Base-by-base conservation (phyloP, 148 eudicot species). In the Dianthus caryophyllus region DNA sequence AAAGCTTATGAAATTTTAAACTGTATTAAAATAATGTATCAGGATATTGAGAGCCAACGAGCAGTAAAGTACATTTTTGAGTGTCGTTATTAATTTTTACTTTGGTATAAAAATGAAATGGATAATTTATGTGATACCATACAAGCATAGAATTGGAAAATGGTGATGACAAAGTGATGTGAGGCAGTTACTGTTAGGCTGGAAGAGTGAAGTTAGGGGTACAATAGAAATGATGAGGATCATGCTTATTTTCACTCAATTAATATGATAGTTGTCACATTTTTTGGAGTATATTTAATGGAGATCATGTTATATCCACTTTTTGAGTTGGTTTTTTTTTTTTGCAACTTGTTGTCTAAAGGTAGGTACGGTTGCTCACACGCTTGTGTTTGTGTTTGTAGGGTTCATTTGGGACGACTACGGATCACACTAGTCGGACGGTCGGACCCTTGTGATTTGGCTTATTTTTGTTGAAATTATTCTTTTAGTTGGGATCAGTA, bases 111-210 rank as follows among this genome's bases (percentile, higher is more conserved):
- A n/a, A n/a, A n/a, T n/a, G n/a, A n/a, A n/a, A n/a, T n/a, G n/a
- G n/a, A n/a, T n/a, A n/a, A n/a, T n/a, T n/a, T n/a, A n/a, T n/a
- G n/a, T n/a, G n/a, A n/a, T n/a, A n/a, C n/a, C 22, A 33, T 5
- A 56, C 39, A 14, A 3, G 6, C 1, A 55, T 16, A 29, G 10
- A 15, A 2, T 27, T 30, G 41, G 31, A 4, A 58, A 30, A 0
- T 55, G 31, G 31, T 26, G 60, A 30, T 58, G 43, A 30, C 21
- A 31, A 27, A 17, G 24, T 8, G 7, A 21, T 38, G 41, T 21
- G 62, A 29, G 11, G 62, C 41, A 58, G 43, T n/a, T 29, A 61
- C 65, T 61, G 65, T 61, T 61, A 61, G 65, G 65, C 65, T 61
- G 48, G 65, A 61, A 22, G 48, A 18, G 18, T 38, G 48, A 61